Evolutionary conservation across 306 rosid genomes (phyloP), one percentile per base, ranked within the genome.

Genomic region (Vigna trinervia): DNA sequence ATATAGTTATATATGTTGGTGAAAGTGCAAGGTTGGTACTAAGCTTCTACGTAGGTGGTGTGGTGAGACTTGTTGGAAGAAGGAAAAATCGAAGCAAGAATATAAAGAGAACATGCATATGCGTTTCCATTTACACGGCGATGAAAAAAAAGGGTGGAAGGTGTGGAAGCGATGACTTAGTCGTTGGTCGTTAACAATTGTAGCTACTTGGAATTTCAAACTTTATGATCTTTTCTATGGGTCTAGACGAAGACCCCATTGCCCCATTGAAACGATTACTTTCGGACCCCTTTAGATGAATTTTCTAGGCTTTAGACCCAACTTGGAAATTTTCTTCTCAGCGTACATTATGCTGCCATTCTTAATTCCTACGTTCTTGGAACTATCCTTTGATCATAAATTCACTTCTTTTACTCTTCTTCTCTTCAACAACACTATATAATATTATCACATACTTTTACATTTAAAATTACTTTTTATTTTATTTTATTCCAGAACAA

Each of bases 191-290:
- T 75, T 36, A 36, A 74, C 10, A 81, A 26, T 28, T 85, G 61
- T 26, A 47, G 73, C 45, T 73, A 26, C 47, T 56, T 12, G 76
- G 65, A 75, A 75, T 83, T 86, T 83, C 82, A 81, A 80, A 71
- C 19, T 38, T 15, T 14, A 61, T 10, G 20, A 67, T 10, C 5
- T 61, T 66, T 52, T 70, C 17, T 54, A 43, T 47, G 23, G 59
- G 86, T 87, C 88, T 77, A 74, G 67, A 68, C 65, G 90, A 84
- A 74, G 87, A 89, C 89, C 59, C 5, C 17, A 50, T 63, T 50
- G 68, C 81, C 66, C 86, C 80, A n/a, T 74, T 59, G 78, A 80
- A 65, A 72, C 85, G 71, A 62, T 61, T 59, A 51, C 57, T 17
- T 73, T 38, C 74, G 76, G 80, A 78, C 66, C 74, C 57, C 51